phyloP scores from a whole-genome alignment of 306 rosid genomes.

The Rosa chinensis region DNA sequence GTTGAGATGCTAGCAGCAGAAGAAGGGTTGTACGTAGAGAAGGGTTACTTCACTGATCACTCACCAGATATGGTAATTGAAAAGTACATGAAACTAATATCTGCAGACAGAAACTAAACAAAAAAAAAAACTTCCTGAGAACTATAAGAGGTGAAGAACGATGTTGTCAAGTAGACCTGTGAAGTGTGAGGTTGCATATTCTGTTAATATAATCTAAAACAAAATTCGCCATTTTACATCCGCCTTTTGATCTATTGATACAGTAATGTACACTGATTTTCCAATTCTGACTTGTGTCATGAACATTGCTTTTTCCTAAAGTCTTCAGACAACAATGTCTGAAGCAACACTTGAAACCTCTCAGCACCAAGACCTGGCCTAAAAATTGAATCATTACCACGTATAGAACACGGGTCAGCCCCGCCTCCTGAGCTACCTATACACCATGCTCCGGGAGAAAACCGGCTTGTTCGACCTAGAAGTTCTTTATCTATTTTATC shows the following conservation, averaged over 20 bases:
- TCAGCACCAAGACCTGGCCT: slow-evolving; percentile 77
- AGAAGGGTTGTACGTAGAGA: slow-evolving; percentile 77
- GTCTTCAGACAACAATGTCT: slow-evolving; percentile 60
- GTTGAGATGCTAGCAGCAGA: slow-evolving; percentile 67
- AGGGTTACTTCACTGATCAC: slow-evolving; percentile 74
- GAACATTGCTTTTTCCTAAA: slow-evolving; percentile 59
- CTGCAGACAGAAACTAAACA: slow-evolving; percentile 33
- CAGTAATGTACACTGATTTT: slow-evolving; percentile 54
- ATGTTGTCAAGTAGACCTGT: slow-evolving; percentile 30
- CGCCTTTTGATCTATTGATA: slow-evolving; percentile 37
- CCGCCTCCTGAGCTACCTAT: slow-evolving; percentile 54
- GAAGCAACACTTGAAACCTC: slow-evolving; percentile 64
- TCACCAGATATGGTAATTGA: slow-evolving; percentile 70
- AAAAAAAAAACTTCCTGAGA: background rate
- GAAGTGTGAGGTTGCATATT: slow-evolving; percentile 24
- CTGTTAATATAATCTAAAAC: slow-evolving; percentile 19
- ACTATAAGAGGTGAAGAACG: slow-evolving; percentile 23
- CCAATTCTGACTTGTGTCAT: slow-evolving; percentile 42
- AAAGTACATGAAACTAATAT: slow-evolving; percentile 45
- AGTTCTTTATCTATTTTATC: slow-evolving; percentile 92
- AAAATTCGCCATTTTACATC: slow-evolving; percentile 46
- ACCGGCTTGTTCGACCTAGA: slow-evolving; percentile 61
- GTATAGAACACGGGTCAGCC: slow-evolving; percentile 74
- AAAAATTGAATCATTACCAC: slow-evolving; percentile 66
- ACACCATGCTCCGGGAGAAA: slow-evolving; percentile 93